Evolutionary conservation across 345 rosid species (phyloP), one percentile per base, ranked within the genome.

Genomic region (Hirschfeldia incana): DNA sequence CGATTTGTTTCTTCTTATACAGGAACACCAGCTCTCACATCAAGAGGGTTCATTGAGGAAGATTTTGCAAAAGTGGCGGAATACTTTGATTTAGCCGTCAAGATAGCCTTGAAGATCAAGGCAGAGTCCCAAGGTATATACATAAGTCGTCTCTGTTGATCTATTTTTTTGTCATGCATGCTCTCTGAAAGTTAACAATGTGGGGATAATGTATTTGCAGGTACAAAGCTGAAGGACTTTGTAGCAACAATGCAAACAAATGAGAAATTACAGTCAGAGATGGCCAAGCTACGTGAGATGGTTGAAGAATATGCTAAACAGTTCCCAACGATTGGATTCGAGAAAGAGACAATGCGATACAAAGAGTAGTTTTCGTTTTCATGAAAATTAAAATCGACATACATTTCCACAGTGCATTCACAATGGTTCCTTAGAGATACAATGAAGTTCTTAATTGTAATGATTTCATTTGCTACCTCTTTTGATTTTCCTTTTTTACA

Each of bases 1-100:
- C 21, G 21, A 21, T 21, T 21, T 21, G 21, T 21, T 21, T 21
- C 21, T 58, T 79, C 65, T 58, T 46, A 64, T 46, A 64, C 86
- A 93, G 98, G 98, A 74, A 91, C 98, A 72, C 98, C 97, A 4
- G 98, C 98, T 64, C 95, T 94, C 46, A 92, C 98, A 78, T 94
- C 98, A 34, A 87, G 98, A 77, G 98, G 98, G 7, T 94, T 94
- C 61, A 28, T 87, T 28, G 97, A 92, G 86, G 90, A 90, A 77
- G 98, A 94, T 84, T 94, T 94, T 77, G 95, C 67, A 29, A 92
- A 81, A 84, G 98, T 94, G 67, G 98, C 98, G 0, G 97, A 90
- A 5, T 92, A 87, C 84, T 94, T 94, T 33, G 94, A 94, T 81
- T 87, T 85, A 69, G 94, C 97, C 13, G 98, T 89, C 57, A 88